Conservation (phyloP, 2,329 filamentous ascomycete species). For the Pseudogymnoascus sp. region DNA sequence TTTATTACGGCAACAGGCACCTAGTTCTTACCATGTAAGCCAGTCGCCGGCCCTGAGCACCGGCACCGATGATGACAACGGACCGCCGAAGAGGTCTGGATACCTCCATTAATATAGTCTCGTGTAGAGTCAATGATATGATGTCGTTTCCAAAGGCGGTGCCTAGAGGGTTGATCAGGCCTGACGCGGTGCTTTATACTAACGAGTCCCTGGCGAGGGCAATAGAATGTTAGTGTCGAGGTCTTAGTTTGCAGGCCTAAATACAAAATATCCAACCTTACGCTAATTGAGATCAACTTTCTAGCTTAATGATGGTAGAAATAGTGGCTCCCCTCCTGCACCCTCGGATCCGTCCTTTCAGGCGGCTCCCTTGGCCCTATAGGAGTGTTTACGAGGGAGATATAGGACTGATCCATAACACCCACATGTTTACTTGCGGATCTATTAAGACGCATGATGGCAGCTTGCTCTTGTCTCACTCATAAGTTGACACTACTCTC, state of each 20-base stretch:
- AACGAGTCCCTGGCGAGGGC: background rate
- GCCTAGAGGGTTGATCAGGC: background rate
- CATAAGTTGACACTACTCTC: background rate
- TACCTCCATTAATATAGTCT: background rate
- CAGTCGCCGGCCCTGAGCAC: slow-evolving; percentile 31
- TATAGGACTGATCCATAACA: background rate
- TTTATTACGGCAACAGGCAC: background rate
- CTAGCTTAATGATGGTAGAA: background rate
- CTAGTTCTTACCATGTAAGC: slow-evolving; percentile 29
- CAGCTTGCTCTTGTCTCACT: background rate
- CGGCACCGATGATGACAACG: slow-evolving; percentile 29
- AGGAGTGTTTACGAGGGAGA: background rate
- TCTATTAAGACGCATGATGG: background rate
- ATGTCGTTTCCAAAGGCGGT: background rate
- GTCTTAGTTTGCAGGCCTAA: background rate
- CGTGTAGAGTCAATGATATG: background rate
- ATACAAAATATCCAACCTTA: background rate
- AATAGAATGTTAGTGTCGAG: background rate
- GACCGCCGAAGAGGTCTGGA: background rate
- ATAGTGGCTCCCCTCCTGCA: background rate
- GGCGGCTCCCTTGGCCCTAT: background rate
- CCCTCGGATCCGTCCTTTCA: background rate
- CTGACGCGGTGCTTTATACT: background rate
- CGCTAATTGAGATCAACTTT: background rate
- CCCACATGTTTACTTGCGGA: background rate